Conservation (phyloP, 2,329 filamentous ascomycete genomes). For the Mycogone perniciosa region DNA sequence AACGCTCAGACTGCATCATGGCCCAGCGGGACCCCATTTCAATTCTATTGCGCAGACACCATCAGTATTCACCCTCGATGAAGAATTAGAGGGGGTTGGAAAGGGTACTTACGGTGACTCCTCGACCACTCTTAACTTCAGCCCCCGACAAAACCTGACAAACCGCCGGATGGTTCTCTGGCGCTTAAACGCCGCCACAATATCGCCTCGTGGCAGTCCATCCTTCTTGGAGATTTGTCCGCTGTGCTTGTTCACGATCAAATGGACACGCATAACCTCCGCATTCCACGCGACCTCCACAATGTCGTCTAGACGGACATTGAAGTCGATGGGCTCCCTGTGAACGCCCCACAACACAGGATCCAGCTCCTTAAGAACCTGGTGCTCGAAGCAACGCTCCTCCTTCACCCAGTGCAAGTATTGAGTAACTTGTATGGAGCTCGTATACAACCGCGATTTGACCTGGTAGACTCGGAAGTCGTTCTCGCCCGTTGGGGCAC, state of each 20-base stretch:
- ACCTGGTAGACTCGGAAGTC: conserved; percentile 50
- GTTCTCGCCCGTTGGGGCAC: conserved; percentile 35
- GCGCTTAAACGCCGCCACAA: conserved; percentile 48
- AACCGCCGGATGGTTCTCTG: conserved; percentile 48
- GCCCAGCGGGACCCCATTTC: conserved; percentile 33
- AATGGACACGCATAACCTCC: conserved; percentile 35
- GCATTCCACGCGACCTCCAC: conserved; percentile 39
- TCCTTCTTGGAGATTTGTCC: conserved; percentile 21
- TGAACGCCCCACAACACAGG: conserved; percentile 45
- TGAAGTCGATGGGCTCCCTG: conserved; percentile 45
- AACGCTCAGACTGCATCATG: conserved; percentile 28
- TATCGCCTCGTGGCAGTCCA: conserved; percentile 35
- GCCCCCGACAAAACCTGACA: conserved; percentile 39
- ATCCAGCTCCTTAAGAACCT: conserved; percentile 41
- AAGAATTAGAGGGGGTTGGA: too few relatives aligned
- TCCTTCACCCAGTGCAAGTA: conserved; percentile 48
- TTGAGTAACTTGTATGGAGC: conserved; percentile 43
- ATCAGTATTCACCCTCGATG: conserved; percentile 14
- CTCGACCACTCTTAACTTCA: conserved; percentile 36
- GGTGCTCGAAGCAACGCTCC: conserved; percentile 43
- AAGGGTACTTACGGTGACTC: conserved; percentile 32
- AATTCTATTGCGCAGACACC: conserved; percentile 20
- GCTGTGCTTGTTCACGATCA: conserved; percentile 30
- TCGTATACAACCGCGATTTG: conserved; percentile 42
- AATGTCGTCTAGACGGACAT: conserved; percentile 41